Conservation (phyloP, 78 protist genomes). For the Chrysochromulina parva region DNA sequence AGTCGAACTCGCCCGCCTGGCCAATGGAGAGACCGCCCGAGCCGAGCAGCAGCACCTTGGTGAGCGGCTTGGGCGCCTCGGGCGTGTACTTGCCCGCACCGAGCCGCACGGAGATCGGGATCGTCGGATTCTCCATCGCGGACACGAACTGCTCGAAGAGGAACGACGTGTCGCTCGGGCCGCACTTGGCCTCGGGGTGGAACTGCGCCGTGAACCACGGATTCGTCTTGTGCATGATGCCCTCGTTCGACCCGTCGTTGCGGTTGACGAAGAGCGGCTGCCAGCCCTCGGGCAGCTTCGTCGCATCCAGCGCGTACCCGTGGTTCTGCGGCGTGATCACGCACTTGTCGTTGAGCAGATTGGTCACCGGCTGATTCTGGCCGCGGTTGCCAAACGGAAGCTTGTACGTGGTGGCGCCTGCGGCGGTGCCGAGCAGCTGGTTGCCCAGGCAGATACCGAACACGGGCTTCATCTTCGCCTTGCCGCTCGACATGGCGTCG, state of each 20-base stretch:
- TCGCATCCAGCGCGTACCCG: conserved; percentile 60
- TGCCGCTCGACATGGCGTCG: not conserved
- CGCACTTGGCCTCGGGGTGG: conserved; percentile 71
- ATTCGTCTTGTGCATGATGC: conserved; percentile 71
- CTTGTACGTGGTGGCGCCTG: conserved; percentile 64
- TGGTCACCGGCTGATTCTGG: conserved; percentile 92
- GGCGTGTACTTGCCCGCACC: not conserved
- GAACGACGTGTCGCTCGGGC: conserved; percentile 91
- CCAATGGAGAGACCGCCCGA: conserved; percentile 96
- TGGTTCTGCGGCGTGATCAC: conserved; percentile 91
- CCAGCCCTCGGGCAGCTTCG: conserved; percentile 85
- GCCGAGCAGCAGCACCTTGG: conserved; percentile 87
- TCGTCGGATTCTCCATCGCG: not conserved
- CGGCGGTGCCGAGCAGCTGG: conserved; percentile 87
- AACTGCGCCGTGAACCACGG: conserved; percentile 77
- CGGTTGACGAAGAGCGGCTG: conserved; percentile 79
- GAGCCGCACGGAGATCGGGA: not conserved
- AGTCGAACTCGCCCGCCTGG: conserved; percentile 99
- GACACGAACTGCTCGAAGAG: conserved; percentile 84
- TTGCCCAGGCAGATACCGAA: conserved; percentile 95
- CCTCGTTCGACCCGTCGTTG: conserved; percentile 95
- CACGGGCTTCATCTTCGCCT: conserved; percentile 47
- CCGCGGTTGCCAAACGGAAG: conserved; percentile 91
- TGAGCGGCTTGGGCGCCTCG: not conserved
- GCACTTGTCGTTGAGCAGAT: conserved; percentile 58